Conservation (phyloP, 306 rosid species). For the Styphnolobium japonicum region DNA sequence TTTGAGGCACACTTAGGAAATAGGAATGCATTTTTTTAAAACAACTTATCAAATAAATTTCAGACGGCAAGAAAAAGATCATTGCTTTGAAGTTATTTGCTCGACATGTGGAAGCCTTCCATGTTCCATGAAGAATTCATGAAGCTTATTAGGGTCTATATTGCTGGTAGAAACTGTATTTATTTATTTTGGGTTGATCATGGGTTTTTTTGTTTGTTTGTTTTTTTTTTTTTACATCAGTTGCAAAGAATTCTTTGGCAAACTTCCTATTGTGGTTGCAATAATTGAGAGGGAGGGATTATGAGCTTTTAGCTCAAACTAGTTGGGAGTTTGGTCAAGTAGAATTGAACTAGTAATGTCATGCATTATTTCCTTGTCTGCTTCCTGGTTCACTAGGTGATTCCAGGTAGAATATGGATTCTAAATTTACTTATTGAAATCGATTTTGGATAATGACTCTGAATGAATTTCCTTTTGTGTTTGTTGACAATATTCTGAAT, state of each 20-base stretch:
- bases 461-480: neutral
- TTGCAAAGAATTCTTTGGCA: neutral
- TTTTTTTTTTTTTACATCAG: neutral
- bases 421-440: neutral
- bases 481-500: neutral
- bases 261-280: neutral
- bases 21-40: neutral
- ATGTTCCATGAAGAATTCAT: constrained; percentile 3
- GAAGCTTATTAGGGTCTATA: neutral
- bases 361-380: neutral
- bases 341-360: neutral
- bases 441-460: neutral
- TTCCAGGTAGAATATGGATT: neutral
- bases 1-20: neutral
- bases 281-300: neutral
- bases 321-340: neutral
- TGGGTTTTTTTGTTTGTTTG: neutral
- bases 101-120: neutral
- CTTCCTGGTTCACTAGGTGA: neutral
- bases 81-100: neutral
- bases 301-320: neutral
- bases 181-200: neutral
- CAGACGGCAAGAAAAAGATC: neutral
- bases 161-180: constrained; percentile 6
- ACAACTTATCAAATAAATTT: neutral